Base-by-base conservation (phyloP, 306 rosid genomes). In the Gynostemma pentaphyllum region DNA sequence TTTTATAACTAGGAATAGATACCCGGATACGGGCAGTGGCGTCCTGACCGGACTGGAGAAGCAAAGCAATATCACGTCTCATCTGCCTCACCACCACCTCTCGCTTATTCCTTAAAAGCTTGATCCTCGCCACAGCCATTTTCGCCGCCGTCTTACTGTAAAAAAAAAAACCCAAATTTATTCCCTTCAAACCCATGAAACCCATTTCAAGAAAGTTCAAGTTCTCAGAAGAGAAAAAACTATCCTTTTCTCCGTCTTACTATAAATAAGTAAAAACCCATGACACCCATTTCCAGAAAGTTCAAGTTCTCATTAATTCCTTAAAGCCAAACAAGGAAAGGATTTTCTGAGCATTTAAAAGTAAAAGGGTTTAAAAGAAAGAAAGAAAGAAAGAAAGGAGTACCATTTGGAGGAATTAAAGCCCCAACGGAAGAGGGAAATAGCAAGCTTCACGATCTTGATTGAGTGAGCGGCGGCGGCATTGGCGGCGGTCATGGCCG, bases 91-190 rank as follows among this genome's bases (percentile, higher is more conserved):
- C 99, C 48, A 89, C 94, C 23, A 74, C 95, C 74, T 88, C 78
- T 45, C 99, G 76, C 94, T 88, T 94, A 75, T 94, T 94, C 87
- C 84, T 75, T 66, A 94, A 75, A 42, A 94, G 87, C 94, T 94
- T 94, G 65, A 94, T 88, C 75, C 99, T 88, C 19, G 95, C 97
- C 77, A 94, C 97, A 13, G 99, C 94, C 99, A 94, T 88, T 78
- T 88, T 94, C 30, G 97, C 97, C 23, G 96, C 97, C 36, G 94
- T 94, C 76, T 94, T 94, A 68, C 99, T 92, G 80, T 80, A 36
- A 28, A 53, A 51, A 19, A 41, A 9, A 10, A 55, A 32, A 34
- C 10, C 7, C 23, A 14, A 36, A 51, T 55, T 55, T n/a, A 14
- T 5, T 37, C 18, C 12, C 19, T 12, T n/a, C n/a, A n/a, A n/a